Evolutionary conservation across 2,329 filamentous ascomycete genomes (phyloP).

Genomic region (Pyrenochaeta sp.): DNA sequence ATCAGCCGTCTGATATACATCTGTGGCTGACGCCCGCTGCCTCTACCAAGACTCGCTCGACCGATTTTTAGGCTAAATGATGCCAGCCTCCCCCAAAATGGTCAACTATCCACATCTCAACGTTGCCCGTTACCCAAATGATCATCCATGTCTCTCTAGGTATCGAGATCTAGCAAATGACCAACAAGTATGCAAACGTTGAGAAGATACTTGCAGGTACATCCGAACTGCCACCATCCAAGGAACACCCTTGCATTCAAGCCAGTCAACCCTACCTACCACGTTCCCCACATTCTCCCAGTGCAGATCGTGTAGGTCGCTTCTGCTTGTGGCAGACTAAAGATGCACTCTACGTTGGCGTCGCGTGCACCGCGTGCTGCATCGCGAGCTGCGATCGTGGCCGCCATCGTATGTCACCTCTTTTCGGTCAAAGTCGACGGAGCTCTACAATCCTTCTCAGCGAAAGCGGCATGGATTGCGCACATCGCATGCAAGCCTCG

Average conservation of each 20-base stretch:
- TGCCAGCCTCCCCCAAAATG: constrained; percentile 27
- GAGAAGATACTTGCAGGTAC: constrained; percentile 38
- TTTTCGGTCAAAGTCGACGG: constrained; percentile 25
- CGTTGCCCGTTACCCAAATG: constrained; percentile 25
- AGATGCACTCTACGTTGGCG: constrained; percentile 23
- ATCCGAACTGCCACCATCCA: constrained; percentile 19
- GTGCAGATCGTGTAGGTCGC: constrained; percentile 38
- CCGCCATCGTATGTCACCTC: constrained; percentile 25
- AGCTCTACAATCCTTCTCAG: constrained; percentile 15
- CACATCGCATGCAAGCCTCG: constrained; percentile 33
- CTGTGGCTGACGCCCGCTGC: constrained; percentile 30
- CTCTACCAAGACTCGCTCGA: constrained; percentile 26
- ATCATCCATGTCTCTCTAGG: constrained; percentile 21
- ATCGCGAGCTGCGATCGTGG: constrained; percentile 25
- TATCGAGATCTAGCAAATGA: constrained; percentile 32
- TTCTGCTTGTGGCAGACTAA: constrained; percentile 27
- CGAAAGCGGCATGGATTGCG: constrained; percentile 19
- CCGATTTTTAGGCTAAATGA: constrained; percentile 40
- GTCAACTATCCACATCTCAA: constrained; percentile 27
- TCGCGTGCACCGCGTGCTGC: constrained; percentile 24
- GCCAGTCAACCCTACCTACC: constrained; percentile 23
- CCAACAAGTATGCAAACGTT: constrained; percentile 16
- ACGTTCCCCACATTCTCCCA: constrained; percentile 43
- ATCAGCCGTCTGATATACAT: constrained; percentile 30
- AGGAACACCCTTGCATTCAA: constrained; percentile 30